Percentiles rank a stretch among this genome's conserved stretches.
Conservation (phyloP, 2,329 filamentous ascomycete genomes). For the Fusarium sp. region DNA sequence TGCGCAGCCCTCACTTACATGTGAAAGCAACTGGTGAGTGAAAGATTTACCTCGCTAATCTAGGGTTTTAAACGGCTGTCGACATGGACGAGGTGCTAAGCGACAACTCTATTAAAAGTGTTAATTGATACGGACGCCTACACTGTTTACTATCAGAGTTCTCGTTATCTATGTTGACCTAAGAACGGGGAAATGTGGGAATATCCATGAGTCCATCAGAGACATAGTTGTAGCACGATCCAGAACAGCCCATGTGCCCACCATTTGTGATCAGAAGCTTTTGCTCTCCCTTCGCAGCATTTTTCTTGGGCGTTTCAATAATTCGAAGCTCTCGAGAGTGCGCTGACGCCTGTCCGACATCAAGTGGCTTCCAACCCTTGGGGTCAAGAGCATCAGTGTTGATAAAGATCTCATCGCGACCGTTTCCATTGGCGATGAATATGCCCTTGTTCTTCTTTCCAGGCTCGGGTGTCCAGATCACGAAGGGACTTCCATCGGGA, state of each 20-base stretch:
- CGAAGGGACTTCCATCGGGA: not conserved
- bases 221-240: not conserved
- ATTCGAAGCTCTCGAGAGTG: not conserved
- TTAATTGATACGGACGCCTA: not conserved
- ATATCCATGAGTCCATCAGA: not conserved
- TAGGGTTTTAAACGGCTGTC: not conserved
- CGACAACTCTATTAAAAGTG: not conserved
- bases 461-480: not conserved
- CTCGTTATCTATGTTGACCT: not conserved
- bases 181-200: not conserved
- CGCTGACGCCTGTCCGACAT: not conserved
- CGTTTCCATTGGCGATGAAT: not conserved
- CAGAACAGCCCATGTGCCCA: not conserved
- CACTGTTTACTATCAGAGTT: not conserved
- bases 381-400: not conserved
- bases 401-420: not conserved
- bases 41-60: constrained; percentile 3
- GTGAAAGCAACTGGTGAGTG: constrained; percentile 8
- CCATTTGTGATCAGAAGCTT: not conserved
- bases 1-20: constrained; percentile 8
- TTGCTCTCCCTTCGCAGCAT: not conserved
- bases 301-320: not conserved
- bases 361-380: not conserved
- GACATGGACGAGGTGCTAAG: not conserved
- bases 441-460: not conserved